phyloP scores from a whole-genome alignment of 305 asterid genomes.

The Fraxinus paxiana region DNA sequence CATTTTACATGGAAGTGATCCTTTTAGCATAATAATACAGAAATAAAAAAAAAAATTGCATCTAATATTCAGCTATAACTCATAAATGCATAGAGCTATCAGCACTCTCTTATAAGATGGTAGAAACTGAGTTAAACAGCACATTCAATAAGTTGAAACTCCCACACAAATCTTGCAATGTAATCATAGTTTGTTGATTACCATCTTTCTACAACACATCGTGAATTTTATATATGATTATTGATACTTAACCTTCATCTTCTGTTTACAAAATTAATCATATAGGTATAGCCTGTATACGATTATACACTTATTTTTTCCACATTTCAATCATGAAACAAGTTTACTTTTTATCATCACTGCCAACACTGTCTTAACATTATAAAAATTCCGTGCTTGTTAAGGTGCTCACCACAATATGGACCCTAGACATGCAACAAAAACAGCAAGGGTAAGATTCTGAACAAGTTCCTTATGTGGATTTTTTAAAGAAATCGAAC shows the following conservation, averaged over 20 bases:
- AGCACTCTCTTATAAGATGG: neutral
- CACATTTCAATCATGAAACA: neutral
- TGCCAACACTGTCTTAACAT: slow-evolving; percentile 17
- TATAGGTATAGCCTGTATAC: neutral
- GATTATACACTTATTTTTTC: neutral
- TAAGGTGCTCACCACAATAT: slow-evolving; percentile 43
- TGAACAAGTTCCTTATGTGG: slow-evolving; percentile 3
- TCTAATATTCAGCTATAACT: neutral
- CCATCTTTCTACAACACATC: neutral
- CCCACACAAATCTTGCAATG: neutral
- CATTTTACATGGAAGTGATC: neutral
- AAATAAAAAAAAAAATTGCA: neutral
- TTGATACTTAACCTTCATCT: neutral
- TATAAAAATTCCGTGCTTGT: slow-evolving; percentile 22
- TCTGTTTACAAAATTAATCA: neutral
- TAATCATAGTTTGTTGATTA: neutral
- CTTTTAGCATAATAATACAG: neutral
- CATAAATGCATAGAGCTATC: neutral
- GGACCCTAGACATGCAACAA: slow-evolving; percentile 40
- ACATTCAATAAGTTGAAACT: neutral
- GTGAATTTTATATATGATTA: neutral
- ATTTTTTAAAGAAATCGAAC: neutral
- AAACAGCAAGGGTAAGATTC: slow-evolving; percentile 40
- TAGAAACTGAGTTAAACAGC: neutral
- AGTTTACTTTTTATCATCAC: neutral